These are phyloP conservation scores for Leishmania arabica DNA, from an alignment of 208 protist genomes.

Conservation along the genomic window DNA sequence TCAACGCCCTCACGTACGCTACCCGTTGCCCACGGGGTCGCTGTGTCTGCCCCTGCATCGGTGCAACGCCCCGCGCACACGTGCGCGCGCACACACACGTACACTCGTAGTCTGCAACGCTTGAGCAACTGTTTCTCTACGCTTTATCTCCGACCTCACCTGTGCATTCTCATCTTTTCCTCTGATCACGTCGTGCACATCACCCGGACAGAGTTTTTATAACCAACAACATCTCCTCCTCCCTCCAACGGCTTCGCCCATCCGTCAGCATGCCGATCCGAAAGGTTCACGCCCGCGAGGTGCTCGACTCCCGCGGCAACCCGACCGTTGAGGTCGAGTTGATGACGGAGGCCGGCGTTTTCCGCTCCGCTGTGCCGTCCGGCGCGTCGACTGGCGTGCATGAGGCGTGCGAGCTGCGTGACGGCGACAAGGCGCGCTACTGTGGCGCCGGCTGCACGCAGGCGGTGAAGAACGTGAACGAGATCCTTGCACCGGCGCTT, in stretches of 20 bases:
- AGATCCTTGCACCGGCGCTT: constrained; percentile 92
- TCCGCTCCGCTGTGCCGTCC: constrained; percentile 97
- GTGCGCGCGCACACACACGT: neutral
- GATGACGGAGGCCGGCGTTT: constrained; percentile 93
- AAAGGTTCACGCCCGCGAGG: constrained; percentile 87
- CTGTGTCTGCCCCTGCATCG: neutral
- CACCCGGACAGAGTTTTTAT: neutral
- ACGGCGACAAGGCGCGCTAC: constrained; percentile 95
- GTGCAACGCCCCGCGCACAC: neutral
- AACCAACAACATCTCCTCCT: neutral
- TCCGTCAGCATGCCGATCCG: constrained; percentile 67
- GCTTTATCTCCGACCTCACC: neutral
- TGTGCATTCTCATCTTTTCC: neutral
- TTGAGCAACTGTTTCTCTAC: neutral
- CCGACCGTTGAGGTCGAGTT: constrained; percentile 97
- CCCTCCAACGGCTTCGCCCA: neutral
- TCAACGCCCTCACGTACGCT: neutral
- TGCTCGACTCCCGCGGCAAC: constrained; percentile 92
- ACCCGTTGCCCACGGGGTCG: neutral
- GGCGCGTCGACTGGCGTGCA: constrained; percentile 99
- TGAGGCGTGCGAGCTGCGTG: constrained; percentile 98
- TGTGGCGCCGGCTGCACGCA: constrained; percentile 96
- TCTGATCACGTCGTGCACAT: neutral
- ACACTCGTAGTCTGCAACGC: neutral
- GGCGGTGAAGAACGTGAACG: constrained; percentile 98